Evolutionary conservation across 345 rosid species (phyloP).

Genomic region (Ricinus communis): DNA sequence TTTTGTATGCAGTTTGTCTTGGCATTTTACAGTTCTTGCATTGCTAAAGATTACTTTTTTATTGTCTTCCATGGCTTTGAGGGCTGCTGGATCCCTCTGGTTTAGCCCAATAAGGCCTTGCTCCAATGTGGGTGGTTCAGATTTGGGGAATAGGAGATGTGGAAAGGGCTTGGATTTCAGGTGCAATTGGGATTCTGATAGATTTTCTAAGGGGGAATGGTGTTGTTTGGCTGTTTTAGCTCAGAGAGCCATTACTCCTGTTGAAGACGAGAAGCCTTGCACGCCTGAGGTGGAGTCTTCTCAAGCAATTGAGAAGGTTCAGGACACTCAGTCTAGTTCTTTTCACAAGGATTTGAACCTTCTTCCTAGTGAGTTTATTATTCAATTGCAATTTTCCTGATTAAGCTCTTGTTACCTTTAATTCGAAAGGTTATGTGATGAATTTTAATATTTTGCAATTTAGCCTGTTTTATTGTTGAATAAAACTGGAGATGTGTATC

Average conservation of each 20-base stretch:
- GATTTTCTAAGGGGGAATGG: constrained; percentile 46
- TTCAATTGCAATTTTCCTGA: neutral
- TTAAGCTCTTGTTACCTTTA: too few relatives aligned
- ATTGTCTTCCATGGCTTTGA: constrained; percentile 50
- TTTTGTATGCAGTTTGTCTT: neutral
- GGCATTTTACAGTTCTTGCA: constrained; percentile 8
- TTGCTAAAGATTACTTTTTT: constrained; percentile 23
- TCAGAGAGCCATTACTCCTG: constrained; percentile 52
- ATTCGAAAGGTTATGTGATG: constrained; percentile 9
- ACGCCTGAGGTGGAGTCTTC: constrained; percentile 43
- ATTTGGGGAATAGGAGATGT: constrained; percentile 37
- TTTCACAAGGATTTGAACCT: constrained; percentile 74
- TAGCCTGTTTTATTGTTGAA: neutral
- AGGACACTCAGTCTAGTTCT: constrained; percentile 28
- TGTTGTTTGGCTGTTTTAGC: constrained; percentile 37
- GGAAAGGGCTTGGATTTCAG: constrained; percentile 38
- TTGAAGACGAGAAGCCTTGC: constrained; percentile 58
- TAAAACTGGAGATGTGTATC: neutral
- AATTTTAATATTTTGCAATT: neutral
- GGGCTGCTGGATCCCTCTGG: constrained; percentile 51
- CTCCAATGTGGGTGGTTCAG: constrained; percentile 30
- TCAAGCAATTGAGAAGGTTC: constrained; percentile 38
- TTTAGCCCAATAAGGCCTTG: constrained; percentile 42
- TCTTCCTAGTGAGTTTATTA: constrained; percentile 77
- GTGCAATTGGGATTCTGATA: constrained; percentile 19